Base-by-base conservation (phyloP, 1,284 basidiomycete genomes). In the Cutaneotrichosporon mucoides region DNA sequence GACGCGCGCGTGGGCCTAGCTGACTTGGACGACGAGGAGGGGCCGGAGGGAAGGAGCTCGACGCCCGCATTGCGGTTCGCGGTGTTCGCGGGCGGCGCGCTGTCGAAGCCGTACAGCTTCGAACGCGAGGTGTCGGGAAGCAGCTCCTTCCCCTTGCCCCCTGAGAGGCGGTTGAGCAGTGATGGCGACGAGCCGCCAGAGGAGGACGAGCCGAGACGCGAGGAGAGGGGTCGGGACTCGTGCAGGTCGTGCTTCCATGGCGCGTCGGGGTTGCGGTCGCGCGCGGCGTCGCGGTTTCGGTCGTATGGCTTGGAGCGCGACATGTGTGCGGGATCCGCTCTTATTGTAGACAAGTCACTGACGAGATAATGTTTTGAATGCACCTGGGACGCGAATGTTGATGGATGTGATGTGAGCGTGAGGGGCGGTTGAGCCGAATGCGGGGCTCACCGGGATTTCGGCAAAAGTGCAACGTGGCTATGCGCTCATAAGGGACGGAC, bases 161-260 rank as follows among this genome's bases (percentile, higher is more conserved):
- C 66, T 0, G 66, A 62, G 8, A 73, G 62, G 10, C 69, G 63
- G 37, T 56, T 59, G 16, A 69, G 53, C 2, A 72, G 67, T 13
- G 66, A 42, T 1, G 53, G 12, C 8, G 59, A 68, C 1, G 45
- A 10, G 12, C 64, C 48, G 51, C 53, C 34, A 4, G 65, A 50
- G 1, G 59, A 43, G 8, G 53, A 47, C 12, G 65, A 43, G 16
- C 48, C 44, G 7, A 67, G 44, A 4, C 67, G 60, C n/a, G 66
- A 61, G 2, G 70, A 58, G 38, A 70, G 64, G 4, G 67, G 56
- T 42, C 55, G 51, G 44, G 42, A 44, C 41, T 66, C 55, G 60
- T 73, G 66, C 15, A 75, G 64, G 57, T 77, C 75, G 61, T 77
- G 75, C 59, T 68, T 75, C 75, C 75, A 77, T 45, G 57, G 45